phyloP scores from a whole-genome alignment of 208 protist species.

The Crithidia acanthocephali region DNA sequence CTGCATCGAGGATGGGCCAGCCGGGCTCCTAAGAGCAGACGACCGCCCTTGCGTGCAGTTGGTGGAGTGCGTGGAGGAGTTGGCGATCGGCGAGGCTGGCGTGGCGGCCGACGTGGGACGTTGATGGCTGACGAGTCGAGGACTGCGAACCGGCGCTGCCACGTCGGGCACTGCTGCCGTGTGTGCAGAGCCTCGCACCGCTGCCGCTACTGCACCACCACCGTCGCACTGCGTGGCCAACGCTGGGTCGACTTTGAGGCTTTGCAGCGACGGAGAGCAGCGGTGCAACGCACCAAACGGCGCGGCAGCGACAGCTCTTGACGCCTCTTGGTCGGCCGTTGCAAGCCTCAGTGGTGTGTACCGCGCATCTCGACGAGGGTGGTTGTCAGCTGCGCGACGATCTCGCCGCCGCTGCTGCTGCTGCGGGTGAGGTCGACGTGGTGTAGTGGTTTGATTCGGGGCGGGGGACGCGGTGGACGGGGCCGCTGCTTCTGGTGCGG shows the following conservation, averaged over 20 bases:
- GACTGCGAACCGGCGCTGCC: neutral
- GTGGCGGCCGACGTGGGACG: neutral
- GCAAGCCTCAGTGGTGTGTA: neutral
- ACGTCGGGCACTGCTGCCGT: neutral
- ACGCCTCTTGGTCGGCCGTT: neutral
- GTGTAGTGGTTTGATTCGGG: neutral
- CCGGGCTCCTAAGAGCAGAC: neutral
- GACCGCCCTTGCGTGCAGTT: slow-evolving; percentile 3
- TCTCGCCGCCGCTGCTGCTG: no score
- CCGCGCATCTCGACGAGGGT: no score
- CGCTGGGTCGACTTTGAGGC: no score
- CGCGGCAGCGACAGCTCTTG: neutral
- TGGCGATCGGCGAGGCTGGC: neutral
- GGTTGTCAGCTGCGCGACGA: no score
- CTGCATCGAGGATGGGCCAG: neutral
- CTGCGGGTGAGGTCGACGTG: neutral
- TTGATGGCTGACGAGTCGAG: neutral
- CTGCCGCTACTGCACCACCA: no score
- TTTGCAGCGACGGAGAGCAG: no score
- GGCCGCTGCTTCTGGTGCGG: no score
- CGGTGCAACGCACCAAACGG: neutral
- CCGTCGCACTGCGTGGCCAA: neutral
- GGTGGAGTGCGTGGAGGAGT: slow-evolving; percentile 4
- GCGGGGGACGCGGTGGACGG: no score
- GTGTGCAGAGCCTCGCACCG: no score